A percentile compares a stretch with the other conserved stretches of the same genome.
Conservation (phyloP, 768 basidiomycete genomes). For the Xerocomus brunneocitrinus region DNA sequence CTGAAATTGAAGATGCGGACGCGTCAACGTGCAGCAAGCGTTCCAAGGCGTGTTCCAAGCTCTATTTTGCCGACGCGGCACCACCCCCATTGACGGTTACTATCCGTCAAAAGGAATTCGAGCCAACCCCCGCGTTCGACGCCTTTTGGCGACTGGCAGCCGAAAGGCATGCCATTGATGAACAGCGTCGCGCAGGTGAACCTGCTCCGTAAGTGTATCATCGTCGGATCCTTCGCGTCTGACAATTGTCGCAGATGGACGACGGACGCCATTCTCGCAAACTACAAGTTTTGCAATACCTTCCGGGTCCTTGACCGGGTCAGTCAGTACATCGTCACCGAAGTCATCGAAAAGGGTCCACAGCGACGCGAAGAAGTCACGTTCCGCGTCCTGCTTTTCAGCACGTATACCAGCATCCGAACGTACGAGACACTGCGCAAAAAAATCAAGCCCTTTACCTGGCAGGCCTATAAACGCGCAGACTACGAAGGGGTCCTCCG, state of each 20-base stretch:
- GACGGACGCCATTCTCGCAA: slow-evolving; percentile 50
- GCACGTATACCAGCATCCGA: slow-evolving; percentile 62
- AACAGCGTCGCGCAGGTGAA: slow-evolving; percentile 45
- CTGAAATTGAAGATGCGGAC: slow-evolving; percentile 6
- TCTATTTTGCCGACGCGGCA: slow-evolving; percentile 10
- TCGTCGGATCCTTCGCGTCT: slow-evolving; percentile 6
- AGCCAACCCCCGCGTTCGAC: slow-evolving; percentile 52
- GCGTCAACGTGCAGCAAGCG: slow-evolving; percentile 21
- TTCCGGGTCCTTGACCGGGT: slow-evolving; percentile 70
- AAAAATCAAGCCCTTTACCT: slow-evolving; percentile 55
- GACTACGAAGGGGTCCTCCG: slow-evolving; percentile 52
- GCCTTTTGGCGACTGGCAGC: slow-evolving; percentile 57
- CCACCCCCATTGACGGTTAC: slow-evolving; percentile 28
- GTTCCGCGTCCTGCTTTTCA: slow-evolving; percentile 72
- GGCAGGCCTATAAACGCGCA: slow-evolving; percentile 50
- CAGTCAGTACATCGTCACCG: slow-evolving; percentile 61
- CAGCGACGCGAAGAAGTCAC: slow-evolving; percentile 57
- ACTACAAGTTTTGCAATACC: slow-evolving; percentile 66
- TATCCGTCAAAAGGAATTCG: slow-evolving; percentile 36
- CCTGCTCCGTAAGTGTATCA: slow-evolving; percentile 48
- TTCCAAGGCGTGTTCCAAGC: slow-evolving; percentile 16
- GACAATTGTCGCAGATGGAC: slow-evolving; percentile 55
- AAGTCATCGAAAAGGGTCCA: slow-evolving; percentile 67
- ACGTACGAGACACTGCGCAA: slow-evolving; percentile 62
- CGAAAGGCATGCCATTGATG: slow-evolving; percentile 55